Base-by-base conservation (phyloP, 2,329 filamentous ascomycete species). In the Pseudopithomyces maydicus region DNA sequence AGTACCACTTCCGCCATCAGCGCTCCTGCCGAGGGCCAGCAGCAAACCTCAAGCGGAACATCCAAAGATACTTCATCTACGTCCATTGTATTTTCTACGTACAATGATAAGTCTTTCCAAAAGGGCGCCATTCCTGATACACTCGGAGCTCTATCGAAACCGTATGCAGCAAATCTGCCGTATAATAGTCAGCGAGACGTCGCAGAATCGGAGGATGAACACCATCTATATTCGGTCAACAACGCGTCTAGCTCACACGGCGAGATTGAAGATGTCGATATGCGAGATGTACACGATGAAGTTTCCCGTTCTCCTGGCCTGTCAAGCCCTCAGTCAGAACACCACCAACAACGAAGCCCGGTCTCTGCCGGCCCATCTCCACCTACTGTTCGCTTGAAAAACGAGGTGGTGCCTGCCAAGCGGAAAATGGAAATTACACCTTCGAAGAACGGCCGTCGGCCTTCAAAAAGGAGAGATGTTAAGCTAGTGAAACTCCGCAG, bases 71-170 rank as follows among this genome's bases (percentile, higher is more conserved):
- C 57, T 10, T 67, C 67, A 1, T 71, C 71, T 19, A 61, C 62
- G 0, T 70, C 70, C 4, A 58, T 74, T 20, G 51, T 74, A 1
- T 57, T 58, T 42, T 63, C 63, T 15, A 72, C 72, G 1, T 73
- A 69, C 42, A 58, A 66, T 6, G 63, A 65, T 15, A 59, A 23
- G 10, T 46, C 55, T 38, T 49, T 55, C 4, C 17, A 17, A 19
- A 46, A 46, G 32, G 29, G n/a, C 29, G n/a, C 20, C 26, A 2
- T 29, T 14, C 6, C 12, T 17, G 26, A 32, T 29, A 19, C 17
- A 2, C 33, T 42, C 12, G 6, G 22, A n/a, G 11, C 15, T 32
- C 11, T 11, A 12, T 22, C 41, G 6, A 20, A 52, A 4, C 6
- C 7, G 32, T 29, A 7, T 41, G 39, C 17, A 12, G 39, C 14